Evolutionary conservation across 148 eudicot species (phyloP).

Genomic region (Amaranthus hypochondriacus): DNA sequence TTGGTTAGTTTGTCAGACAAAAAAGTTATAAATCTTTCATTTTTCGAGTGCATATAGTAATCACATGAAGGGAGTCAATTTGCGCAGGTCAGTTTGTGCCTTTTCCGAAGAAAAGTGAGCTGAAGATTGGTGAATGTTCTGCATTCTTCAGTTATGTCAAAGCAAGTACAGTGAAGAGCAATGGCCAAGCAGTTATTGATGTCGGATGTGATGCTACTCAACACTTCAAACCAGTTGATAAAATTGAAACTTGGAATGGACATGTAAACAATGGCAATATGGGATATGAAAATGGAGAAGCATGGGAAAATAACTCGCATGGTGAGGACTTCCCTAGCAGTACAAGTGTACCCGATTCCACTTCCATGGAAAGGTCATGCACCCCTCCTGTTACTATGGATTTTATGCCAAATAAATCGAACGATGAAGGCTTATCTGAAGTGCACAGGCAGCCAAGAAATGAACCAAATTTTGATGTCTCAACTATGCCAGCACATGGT

Average conservation of each 20-base stretch:
- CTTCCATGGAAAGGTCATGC: constrained; percentile 59
- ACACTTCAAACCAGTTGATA: constrained; percentile 30
- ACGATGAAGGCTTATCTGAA: constrained; percentile 46
- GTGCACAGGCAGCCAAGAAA: constrained; percentile 41
- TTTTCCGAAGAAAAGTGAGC: constrained; percentile 68
- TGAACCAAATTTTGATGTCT: constrained; percentile 40
- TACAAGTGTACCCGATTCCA: constrained; percentile 56
- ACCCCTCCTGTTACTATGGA: constrained; percentile 53
- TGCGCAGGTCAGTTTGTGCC: constrained; percentile 49
- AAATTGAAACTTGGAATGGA: constrained; percentile 25
- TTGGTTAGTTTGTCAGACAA: background rate
- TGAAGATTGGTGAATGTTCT: constrained; percentile 89
- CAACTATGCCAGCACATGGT: constrained; percentile 40
- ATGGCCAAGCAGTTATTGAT: constrained; percentile 27
- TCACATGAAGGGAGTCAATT: constrained; percentile 13
- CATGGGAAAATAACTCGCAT: constrained; percentile 39
- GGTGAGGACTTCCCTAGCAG: constrained; percentile 58
- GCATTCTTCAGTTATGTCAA: constrained; percentile 93
- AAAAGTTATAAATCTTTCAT: too few species aligned
- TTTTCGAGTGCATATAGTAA: background rate
- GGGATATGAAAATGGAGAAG: constrained; percentile 28
- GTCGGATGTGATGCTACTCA: constrained; percentile 31
- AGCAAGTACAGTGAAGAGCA: constrained; percentile 46
- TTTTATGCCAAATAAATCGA: constrained; percentile 37
- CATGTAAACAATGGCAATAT: constrained; percentile 27